These are phyloP conservation scores for Lentinula detonsa DNA, from an alignment of 768 basidiomycete genomes.

Conservation along the genomic window DNA sequence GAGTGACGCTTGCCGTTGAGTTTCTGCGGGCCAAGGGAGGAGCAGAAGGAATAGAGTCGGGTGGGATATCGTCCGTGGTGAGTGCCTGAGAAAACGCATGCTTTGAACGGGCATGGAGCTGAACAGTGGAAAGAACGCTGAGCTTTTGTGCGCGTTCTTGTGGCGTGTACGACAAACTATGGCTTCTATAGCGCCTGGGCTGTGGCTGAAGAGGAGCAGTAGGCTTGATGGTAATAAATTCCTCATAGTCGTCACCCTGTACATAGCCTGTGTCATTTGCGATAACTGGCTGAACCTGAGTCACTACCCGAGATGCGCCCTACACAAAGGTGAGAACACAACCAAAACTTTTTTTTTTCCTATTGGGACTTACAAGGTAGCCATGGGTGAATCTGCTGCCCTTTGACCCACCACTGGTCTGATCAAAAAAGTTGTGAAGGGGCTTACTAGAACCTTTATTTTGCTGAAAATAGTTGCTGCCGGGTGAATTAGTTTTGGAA, in stretches of 20 bases:
- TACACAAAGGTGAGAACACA: constrained; percentile 18
- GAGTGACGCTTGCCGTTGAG: constrained; percentile 5
- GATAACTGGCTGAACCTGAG: constrained; percentile 62
- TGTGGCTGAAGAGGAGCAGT: constrained; percentile 21
- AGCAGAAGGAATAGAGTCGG: constrained; percentile 11
- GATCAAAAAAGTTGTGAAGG: constrained; percentile 20
- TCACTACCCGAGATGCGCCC: constrained; percentile 66
- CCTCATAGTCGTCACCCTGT: constrained; percentile 61
- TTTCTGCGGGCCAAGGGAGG: constrained; percentile 12
- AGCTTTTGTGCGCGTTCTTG: constrained; percentile 36
- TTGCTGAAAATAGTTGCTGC: constrained; percentile 5
- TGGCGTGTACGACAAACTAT: constrained; percentile 48
- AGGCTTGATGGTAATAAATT: constrained; percentile 11
- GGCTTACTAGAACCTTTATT: constrained; percentile 15
- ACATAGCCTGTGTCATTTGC: constrained; percentile 42
- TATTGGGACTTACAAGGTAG: constrained; percentile 46
- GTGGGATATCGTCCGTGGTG: constrained; percentile 11
- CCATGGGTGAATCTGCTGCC: constrained; percentile 67
- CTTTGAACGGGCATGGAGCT: constrained; percentile 54
- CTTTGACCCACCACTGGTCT: constrained; percentile 69
- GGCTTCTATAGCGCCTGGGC: constrained; percentile 44
- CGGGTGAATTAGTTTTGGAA: constrained; percentile 8
- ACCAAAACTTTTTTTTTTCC: background rate
- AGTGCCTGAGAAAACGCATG: constrained; percentile 44
- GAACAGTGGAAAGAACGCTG: constrained; percentile 59